Percentiles rank a stretch among this genome's conserved stretches.
Evolutionary conservation across 148 eudicot species (phyloP).

Genomic region (Chenopodium album): DNA sequence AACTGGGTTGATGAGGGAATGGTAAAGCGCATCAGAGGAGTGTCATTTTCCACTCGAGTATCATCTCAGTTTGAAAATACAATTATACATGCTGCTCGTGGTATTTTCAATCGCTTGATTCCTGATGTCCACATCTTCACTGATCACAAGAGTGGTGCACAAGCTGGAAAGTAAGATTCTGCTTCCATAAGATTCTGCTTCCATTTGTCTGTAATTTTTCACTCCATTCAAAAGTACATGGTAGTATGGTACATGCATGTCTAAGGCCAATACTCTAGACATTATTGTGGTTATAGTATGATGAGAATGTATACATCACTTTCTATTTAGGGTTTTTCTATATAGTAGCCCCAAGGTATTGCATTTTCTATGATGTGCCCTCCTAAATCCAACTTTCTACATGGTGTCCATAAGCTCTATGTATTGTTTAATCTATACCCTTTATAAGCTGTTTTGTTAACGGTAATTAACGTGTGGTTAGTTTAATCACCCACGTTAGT

Average conservation of each 20-base stretch:
- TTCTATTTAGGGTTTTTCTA: too few relatives aligned
- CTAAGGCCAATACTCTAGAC: not conserved
- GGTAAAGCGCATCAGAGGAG: slow-evolving; percentile 93
- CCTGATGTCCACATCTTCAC: slow-evolving; percentile 80
- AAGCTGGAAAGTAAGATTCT: slow-evolving; percentile 90
- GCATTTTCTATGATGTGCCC: too few relatives aligned
- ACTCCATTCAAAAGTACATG: not conserved
- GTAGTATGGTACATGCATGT: not conserved
- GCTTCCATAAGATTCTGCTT: slow-evolving; percentile 33
- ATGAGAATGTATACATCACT: not conserved
- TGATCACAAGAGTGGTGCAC: slow-evolving; percentile 73
- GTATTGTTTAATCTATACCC: too few relatives aligned
- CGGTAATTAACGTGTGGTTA: too few relatives aligned
- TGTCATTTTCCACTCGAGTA: slow-evolving; percentile 71
- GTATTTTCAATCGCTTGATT: slow-evolving; percentile 80
- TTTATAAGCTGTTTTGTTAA: too few relatives aligned
- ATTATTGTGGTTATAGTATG: not conserved
- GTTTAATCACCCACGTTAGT: too few relatives aligned
- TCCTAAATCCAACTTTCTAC: too few relatives aligned
- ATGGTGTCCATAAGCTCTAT: too few relatives aligned
- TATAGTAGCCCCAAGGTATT: too few relatives aligned
- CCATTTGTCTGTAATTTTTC: not conserved
- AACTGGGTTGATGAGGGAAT: slow-evolving; percentile 85
- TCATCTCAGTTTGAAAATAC: slow-evolving; percentile 70
- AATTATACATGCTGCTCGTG: slow-evolving; percentile 82